Conservation (phyloP, 139 green algal genomes). For the Chlamydomonas applanata region DNA sequence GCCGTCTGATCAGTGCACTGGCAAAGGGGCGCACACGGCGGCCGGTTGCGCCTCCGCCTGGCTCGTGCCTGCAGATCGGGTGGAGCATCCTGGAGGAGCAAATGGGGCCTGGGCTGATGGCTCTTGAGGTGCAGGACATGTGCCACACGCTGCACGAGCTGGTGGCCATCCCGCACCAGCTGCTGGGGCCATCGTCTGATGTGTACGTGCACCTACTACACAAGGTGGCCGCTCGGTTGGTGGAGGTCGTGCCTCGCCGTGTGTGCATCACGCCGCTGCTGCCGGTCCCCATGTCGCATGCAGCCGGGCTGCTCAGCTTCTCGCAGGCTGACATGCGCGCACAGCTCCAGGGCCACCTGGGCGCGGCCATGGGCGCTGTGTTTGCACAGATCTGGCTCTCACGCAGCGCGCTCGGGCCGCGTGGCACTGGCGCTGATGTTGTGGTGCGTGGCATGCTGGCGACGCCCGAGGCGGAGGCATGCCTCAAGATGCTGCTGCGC, state of each 20-base stretch:
- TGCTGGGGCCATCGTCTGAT: background rate
- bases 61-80: slow-evolving; percentile 6
- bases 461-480: too few species aligned
- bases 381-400: too few species aligned
- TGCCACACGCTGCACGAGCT: slow-evolving; percentile 23
- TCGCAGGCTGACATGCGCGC: background rate
- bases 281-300: background rate
- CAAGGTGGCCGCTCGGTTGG: slow-evolving; percentile 2
- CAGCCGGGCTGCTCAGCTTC: background rate
- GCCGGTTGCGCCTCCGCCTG: background rate
- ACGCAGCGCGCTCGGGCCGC: too few species aligned
- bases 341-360: background rate
- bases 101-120: background rate
- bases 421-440: too few species aligned
- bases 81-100: background rate
- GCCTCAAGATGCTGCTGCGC: too few species aligned
- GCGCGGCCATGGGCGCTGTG: background rate
- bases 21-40: background rate
- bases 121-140: background rate
- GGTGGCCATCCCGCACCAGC: slow-evolving; percentile 14
- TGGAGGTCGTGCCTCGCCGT: too few species aligned
- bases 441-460: too few species aligned
- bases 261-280: too few species aligned
- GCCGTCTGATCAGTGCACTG: background rate
- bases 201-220: slow-evolving; percentile 13